Base-by-base conservation (phyloP, 1,139 yeast genomes). In the Yamadazyma dendronema region DNA sequence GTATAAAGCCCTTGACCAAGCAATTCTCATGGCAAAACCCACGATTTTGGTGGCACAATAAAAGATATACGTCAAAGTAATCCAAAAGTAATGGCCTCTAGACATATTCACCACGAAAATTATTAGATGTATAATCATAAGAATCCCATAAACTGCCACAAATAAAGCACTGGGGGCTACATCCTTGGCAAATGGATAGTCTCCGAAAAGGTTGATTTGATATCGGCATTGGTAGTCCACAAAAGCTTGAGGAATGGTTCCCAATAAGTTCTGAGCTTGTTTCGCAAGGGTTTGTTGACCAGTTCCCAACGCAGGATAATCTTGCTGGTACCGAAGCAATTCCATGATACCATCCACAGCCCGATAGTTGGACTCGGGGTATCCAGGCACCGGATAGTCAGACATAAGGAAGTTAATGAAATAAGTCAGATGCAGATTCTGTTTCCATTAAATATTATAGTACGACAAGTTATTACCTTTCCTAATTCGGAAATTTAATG, bases 61-160 rank as follows among this genome's bases (percentile, higher is more conserved):
- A 28, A 61, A 41, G 2, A 57, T 48, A 63, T 69, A 68, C 0
- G 59, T 59, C 17, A 62, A 41, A 3, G 71, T 58, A 13, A 67
- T 43, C 57, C 59, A 64, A 41, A 68, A 68, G 40, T 61, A 51
- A 48, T 68, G 74, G 7, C 71, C 72, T 35, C 74, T 52, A 2
- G 63, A 48, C 16, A 43, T 45, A 43, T 68, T 67, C 29, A 67
- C 47, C 4, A 49, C 32, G 39, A 65, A 67, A 10, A 68, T 54
- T 3, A 40, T 28, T 5, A 54, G 31, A 39, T 68, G 74, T 1
- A 56, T 17, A 4, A 67, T 3, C 26, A 53, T 41, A 6, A 66
- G 35, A 3, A 67, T 31, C 1, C 51, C 63, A 45, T 63, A 68
- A 3, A 60, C 50, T 3, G 51, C 67, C 0, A 61, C 55, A 47